These are phyloP conservation scores for Calonectria honghensis DNA, from an alignment of 2,329 filamentous ascomycete genomes.

Conservation along the genomic window DNA sequence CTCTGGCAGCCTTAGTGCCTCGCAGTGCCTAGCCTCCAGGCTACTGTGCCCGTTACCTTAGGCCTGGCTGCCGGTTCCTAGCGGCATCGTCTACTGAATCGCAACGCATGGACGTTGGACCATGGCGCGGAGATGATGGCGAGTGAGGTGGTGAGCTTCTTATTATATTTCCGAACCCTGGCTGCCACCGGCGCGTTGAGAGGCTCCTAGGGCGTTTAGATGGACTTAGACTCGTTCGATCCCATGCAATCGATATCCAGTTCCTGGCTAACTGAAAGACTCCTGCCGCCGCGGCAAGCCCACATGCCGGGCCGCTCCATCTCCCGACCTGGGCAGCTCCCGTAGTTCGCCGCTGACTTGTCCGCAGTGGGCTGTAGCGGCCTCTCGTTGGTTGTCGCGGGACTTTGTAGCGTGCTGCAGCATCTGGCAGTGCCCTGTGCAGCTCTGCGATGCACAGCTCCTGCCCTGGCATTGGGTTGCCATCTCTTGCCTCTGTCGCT, in stretches of 20 bases:
- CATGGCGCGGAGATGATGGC: conserved; percentile 20
- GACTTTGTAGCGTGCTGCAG: conserved; percentile 15
- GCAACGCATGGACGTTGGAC: conserved; percentile 20
- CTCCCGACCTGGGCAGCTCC: conserved; percentile 13
- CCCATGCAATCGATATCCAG: conserved; percentile 8
- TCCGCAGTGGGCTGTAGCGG: neutral
- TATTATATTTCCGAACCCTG: conserved; percentile 20
- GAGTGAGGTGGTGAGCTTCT: neutral
- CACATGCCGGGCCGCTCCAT: conserved; percentile 31
- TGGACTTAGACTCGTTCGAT: neutral
- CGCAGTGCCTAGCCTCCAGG: neutral
- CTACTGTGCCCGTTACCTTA: conserved; percentile 27
- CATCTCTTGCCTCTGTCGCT: neutral
- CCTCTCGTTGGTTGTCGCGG: neutral
- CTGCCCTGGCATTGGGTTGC: conserved; percentile 16
- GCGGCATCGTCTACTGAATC: conserved; percentile 17
- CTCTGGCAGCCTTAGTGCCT: conserved; percentile 6
- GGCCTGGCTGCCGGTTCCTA: conserved; percentile 13
- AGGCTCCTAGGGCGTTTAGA: conserved; percentile 8
- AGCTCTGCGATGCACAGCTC: conserved; percentile 3
- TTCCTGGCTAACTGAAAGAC: conserved; percentile 24
- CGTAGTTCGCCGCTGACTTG: conserved; percentile 2
- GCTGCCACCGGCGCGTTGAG: conserved; percentile 13
- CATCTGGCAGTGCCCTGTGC: neutral
- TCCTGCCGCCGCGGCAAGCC: conserved; percentile 24